These are phyloP conservation scores for Mycena vulgaris DNA, from an alignment of 768 basidiomycete species.

Conservation along the genomic window DNA sequence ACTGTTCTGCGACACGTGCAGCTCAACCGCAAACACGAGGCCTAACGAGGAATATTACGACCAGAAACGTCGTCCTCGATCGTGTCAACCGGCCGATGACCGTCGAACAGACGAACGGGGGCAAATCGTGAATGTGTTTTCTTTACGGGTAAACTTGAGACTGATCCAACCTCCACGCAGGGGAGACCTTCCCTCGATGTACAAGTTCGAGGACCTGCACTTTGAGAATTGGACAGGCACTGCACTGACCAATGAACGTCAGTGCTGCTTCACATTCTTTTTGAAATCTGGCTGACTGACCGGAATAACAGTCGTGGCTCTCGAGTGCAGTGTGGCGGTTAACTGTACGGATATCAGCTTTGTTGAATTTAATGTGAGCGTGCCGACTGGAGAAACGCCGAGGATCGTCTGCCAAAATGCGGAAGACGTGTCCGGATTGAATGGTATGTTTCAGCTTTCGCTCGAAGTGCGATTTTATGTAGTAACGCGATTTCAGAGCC, in stretches of 20 bases:
- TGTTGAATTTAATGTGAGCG: slow-evolving; percentile 54
- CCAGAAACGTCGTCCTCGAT: slow-evolving; percentile 61
- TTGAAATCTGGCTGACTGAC: background rate
- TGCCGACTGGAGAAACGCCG: slow-evolving; percentile 54
- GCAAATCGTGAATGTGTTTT: slow-evolving; percentile 53
- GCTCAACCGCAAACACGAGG: slow-evolving; percentile 48
- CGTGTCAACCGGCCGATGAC: slow-evolving; percentile 63
- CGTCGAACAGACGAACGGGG: slow-evolving; percentile 68
- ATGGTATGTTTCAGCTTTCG: too few relatives aligned
- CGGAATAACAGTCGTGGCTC: slow-evolving; percentile 57
- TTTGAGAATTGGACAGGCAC: slow-evolving; percentile 67
- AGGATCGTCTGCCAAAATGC: slow-evolving; percentile 65
- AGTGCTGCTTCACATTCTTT: slow-evolving; percentile 23
- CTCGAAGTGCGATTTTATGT: too few relatives aligned
- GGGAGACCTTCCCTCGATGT: slow-evolving; percentile 63
- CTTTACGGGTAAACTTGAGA: background rate
- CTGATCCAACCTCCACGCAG: slow-evolving; percentile 43
- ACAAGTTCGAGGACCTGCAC: slow-evolving; percentile 63
- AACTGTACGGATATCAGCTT: slow-evolving; percentile 64
- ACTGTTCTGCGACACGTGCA: background rate
- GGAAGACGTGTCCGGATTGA: slow-evolving; percentile 50
- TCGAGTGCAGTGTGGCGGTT: slow-evolving; percentile 65
- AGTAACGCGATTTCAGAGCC: too few relatives aligned
- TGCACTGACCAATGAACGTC: slow-evolving; percentile 56
- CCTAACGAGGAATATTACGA: slow-evolving; percentile 60